Evolutionary conservation across 2,329 filamentous ascomycete species (phyloP).

Genomic region (Teratosphaeriaceae sp.): DNA sequence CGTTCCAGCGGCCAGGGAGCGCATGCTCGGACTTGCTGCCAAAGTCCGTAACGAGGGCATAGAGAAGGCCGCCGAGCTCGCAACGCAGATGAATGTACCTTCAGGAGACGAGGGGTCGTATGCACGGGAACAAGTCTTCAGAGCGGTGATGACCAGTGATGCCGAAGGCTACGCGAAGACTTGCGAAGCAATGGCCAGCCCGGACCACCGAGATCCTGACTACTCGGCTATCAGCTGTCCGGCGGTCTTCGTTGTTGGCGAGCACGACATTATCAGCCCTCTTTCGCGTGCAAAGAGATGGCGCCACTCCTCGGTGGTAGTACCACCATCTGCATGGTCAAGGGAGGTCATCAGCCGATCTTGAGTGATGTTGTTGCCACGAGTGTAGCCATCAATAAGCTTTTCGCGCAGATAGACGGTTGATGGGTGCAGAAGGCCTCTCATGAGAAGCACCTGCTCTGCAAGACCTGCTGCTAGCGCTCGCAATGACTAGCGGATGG

Average conservation of each 20-base stretch:
- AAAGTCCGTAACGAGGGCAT: constrained; percentile 8
- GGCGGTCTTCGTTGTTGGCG: constrained; percentile 6
- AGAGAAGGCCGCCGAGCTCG: constrained; percentile 2
- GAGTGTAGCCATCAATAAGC: constrained; percentile 1
- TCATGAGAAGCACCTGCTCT: too few relatives aligned
- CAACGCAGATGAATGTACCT: constrained; percentile 7
- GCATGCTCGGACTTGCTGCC: constrained; percentile 7
- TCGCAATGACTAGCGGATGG: too few relatives aligned
- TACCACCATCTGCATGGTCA: constrained; percentile 4
- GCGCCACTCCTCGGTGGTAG: constrained; percentile 4
- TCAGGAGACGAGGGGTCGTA: constrained; percentile 3
- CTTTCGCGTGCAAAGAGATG: constrained; percentile 4
- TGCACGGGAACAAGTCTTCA: background rate
- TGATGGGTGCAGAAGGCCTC: too few relatives aligned
- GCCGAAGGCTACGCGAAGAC: constrained; percentile 9
- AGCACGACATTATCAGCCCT: constrained; percentile 8
- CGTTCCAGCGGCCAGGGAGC: constrained; percentile 6
- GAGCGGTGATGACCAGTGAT: constrained; percentile 5
- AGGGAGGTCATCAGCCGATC: constrained; percentile 11
- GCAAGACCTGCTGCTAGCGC: too few relatives aligned
- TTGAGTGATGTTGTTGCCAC: constrained; percentile 8
- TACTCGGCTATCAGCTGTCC: constrained; percentile 7
- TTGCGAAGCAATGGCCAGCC: constrained; percentile 8
- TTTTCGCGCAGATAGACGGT: constrained; percentile 4
- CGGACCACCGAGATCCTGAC: constrained; percentile 6